phyloP scores from a whole-genome alignment of 371 early-diverging fungal genomes.

The Cokeromyces recurvatus region DNA sequence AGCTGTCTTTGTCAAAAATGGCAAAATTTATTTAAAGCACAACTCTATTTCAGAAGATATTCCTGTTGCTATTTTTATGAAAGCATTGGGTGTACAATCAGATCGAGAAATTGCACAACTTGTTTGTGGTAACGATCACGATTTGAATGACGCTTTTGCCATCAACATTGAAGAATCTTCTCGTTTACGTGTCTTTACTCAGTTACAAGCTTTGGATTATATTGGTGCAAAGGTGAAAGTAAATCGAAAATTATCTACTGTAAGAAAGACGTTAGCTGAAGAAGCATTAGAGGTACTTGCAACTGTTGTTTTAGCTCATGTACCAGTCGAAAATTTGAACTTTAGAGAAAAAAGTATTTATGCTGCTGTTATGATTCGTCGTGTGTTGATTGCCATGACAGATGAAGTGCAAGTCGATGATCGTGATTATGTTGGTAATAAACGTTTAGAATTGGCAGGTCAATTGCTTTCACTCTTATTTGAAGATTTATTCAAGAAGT shows the following conservation, averaged over 20 bases:
- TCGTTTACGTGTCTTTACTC: slow-evolving; percentile 74
- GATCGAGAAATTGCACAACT: slow-evolving; percentile 97
- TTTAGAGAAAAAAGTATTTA: slow-evolving; percentile 95
- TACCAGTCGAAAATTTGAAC: slow-evolving; percentile 88
- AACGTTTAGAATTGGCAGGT: slow-evolving; percentile 99
- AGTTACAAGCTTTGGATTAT: slow-evolving; percentile 90
- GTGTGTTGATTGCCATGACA: slow-evolving; percentile 85
- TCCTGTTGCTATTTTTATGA: slow-evolving; percentile 86
- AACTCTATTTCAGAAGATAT: slow-evolving; percentile 94
- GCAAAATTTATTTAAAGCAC: slow-evolving; percentile 90
- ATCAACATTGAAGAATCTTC: slow-evolving; percentile 91
- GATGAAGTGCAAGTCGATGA: slow-evolving; percentile 91
- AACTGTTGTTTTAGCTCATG: slow-evolving; percentile 93
- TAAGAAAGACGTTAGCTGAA: slow-evolving; percentile 68
- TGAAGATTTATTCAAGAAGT: slow-evolving; percentile 99
- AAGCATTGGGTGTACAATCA: slow-evolving; percentile 93
- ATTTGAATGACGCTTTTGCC: slow-evolving; percentile 79
- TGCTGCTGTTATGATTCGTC: slow-evolving; percentile 97
- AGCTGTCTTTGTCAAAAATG: slow-evolving; percentile 76
- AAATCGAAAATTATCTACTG: slow-evolving; percentile 52
- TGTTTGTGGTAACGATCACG: slow-evolving; percentile 85
- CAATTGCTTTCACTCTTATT: slow-evolving; percentile 97
- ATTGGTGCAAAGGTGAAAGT: slow-evolving; percentile 82
- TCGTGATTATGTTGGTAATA: slow-evolving; percentile 99
- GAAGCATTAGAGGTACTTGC: slow-evolving; percentile 93